Conservation (phyloP, 768 basidiomycete genomes). For the Gyrodon lividus region DNA sequence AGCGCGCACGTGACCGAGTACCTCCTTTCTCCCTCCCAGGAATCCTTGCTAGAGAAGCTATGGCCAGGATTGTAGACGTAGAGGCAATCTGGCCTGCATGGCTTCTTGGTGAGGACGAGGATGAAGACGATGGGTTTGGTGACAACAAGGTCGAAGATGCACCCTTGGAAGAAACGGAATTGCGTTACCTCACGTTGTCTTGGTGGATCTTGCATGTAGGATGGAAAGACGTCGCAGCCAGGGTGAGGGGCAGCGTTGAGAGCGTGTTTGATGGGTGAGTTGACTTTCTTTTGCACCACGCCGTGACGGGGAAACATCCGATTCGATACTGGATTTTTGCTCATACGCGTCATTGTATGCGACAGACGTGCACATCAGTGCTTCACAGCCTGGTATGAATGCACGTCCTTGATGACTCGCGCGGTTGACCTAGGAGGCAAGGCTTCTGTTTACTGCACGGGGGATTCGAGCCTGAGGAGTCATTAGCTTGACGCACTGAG, state of each 20-base stretch:
- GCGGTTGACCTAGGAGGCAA: too few species aligned
- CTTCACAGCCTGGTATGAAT: neutral
- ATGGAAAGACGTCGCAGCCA: conserved; percentile 79
- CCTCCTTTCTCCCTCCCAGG: conserved; percentile 31
- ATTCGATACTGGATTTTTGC: neutral
- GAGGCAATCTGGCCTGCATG: conserved; percentile 25
- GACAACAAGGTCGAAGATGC: conserved; percentile 30
- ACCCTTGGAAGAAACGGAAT: conserved; percentile 69
- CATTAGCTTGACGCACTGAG: too few species aligned
- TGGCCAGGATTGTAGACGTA: conserved; percentile 25
- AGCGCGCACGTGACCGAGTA: conserved; percentile 43
- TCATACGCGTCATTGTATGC: neutral
- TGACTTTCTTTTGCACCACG: neutral
- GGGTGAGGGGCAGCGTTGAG: conserved; percentile 73
- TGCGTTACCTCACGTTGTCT: conserved; percentile 78
- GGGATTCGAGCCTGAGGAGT: too few species aligned
- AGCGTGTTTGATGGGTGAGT: conserved; percentile 83
- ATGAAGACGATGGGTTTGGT: conserved; percentile 27
- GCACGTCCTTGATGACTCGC: neutral
- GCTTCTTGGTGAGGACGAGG: conserved; percentile 23
- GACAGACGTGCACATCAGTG: neutral
- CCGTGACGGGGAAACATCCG: neutral
- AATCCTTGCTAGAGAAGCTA: conserved; percentile 25
- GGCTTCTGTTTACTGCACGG: too few species aligned
- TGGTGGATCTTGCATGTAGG: conserved; percentile 95